Conservation (phyloP, 164 flowering plant genomes). For the Aristolochia contorta region DNA sequence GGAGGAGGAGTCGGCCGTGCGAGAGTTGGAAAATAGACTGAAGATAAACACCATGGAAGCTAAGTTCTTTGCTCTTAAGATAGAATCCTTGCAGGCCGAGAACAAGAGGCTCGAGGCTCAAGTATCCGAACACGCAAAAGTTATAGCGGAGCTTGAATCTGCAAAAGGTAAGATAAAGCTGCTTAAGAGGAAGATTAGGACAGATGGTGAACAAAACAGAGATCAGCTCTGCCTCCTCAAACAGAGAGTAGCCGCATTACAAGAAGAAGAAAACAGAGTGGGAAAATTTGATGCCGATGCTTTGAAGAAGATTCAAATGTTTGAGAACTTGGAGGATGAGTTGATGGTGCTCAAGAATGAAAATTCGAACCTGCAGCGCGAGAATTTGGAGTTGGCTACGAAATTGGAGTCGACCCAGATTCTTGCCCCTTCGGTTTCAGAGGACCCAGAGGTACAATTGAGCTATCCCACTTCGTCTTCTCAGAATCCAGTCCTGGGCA, state of each 20-base stretch:
- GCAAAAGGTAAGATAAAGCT: constrained; percentile 49
- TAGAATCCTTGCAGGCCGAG: constrained; percentile 69
- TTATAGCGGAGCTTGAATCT: constrained; percentile 58
- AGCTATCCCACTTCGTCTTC: neutral
- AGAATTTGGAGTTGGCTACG: constrained; percentile 50
- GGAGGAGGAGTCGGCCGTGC: constrained; percentile 64
- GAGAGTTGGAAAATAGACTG: constrained; percentile 72
- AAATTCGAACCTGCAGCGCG: constrained; percentile 44
- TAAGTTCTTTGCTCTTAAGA: constrained; percentile 54
- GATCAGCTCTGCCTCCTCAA: constrained; percentile 52
- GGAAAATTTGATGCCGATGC: constrained; percentile 15
- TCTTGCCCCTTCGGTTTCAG: constrained; percentile 42
- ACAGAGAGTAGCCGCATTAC: constrained; percentile 45
- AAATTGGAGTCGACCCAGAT: constrained; percentile 57
- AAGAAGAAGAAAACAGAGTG: constrained; percentile 35
- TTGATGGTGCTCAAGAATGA: constrained; percentile 31
- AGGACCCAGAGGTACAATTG: constrained; percentile 44
- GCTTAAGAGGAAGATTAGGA: constrained; percentile 54
- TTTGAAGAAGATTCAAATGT: constrained; percentile 25
- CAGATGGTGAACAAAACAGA: constrained; percentile 48
- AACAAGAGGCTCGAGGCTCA: constrained; percentile 57
- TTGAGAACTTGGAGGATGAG: constrained; percentile 43
- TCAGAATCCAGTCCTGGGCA: neutral
- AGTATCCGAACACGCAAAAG: constrained; percentile 44
- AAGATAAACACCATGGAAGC: constrained; percentile 59